phyloP scores from a whole-genome alignment of 441 rosid genomes.

The Gossypium schwendimanii region DNA sequence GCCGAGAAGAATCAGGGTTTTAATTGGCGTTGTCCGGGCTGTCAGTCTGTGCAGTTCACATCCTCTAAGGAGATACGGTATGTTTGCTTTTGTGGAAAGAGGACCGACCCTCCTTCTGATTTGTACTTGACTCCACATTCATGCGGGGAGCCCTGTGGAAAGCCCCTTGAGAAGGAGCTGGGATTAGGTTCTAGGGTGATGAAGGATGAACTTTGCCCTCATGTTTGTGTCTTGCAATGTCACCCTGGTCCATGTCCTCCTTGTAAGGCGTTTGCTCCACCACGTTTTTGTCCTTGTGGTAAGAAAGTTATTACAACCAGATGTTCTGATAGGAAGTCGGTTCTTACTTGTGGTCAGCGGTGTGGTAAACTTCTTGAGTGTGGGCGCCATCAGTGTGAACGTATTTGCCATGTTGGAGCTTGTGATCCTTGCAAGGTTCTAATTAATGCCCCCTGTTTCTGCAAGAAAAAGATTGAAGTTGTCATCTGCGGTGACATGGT shows the following conservation, averaged over 20 bases:
- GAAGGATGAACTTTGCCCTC: slow-evolving; percentile 76
- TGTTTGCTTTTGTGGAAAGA: slow-evolving; percentile 83
- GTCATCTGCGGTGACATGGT: slow-evolving; percentile 76
- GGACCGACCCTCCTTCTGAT: slow-evolving; percentile 86
- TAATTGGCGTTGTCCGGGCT: slow-evolving; percentile 99
- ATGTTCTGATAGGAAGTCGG: slow-evolving; percentile 78
- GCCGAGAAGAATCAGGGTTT: slow-evolving; percentile 84
- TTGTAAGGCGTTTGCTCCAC: slow-evolving; percentile 93
- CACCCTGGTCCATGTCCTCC: slow-evolving; percentile 99
- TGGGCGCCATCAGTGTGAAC: slow-evolving; percentile 65
- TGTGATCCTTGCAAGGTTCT: slow-evolving; percentile 73
- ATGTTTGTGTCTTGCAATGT: slow-evolving; percentile 89
- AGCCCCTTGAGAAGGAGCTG: slow-evolving; percentile 67
- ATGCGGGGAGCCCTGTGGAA: slow-evolving; percentile 97
- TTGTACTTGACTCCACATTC: slow-evolving; percentile 95
- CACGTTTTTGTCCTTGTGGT: slow-evolving; percentile 80
- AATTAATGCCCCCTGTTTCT: slow-evolving; percentile 76
- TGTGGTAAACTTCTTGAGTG: slow-evolving; percentile 81
- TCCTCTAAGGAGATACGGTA: slow-evolving; percentile 74
- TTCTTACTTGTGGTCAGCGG: slow-evolving; percentile 69
- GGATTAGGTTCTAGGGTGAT: slow-evolving; percentile 22
- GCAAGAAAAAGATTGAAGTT: slow-evolving; percentile 69
- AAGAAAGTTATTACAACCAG: slow-evolving; percentile 75
- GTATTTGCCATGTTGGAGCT: slow-evolving; percentile 72
- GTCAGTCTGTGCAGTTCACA: slow-evolving; percentile 78